Percentiles rank a stretch among this genome's conserved stretches.
Evolutionary conservation across 495 filamentous ascomycete species (phyloP).

Genomic region (Hypomontagnella submonticulosa): DNA sequence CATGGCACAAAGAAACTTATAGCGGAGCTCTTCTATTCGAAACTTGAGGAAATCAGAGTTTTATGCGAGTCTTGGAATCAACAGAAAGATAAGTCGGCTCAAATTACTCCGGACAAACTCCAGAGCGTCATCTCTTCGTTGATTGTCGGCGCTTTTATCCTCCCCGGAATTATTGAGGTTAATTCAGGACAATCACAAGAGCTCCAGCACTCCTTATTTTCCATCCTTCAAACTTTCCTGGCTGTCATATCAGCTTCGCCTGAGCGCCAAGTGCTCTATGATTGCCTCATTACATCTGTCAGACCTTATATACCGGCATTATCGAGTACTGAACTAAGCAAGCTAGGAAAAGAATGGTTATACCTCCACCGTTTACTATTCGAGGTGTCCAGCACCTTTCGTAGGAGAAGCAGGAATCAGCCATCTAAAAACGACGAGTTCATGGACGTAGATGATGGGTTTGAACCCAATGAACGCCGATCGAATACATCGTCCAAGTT

Average conservation of each 20-base stretch:
- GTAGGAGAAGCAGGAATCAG: conserved; percentile 49
- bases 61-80: conserved; percentile 58
- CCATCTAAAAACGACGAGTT: conserved; percentile 57
- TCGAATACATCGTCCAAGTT: conserved; percentile 49
- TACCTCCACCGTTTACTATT: conserved; percentile 53
- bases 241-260: conserved; percentile 48
- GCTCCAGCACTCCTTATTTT: conserved; percentile 51
- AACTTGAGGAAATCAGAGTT: conserved; percentile 55
- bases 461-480: conserved; percentile 66
- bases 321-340: conserved; percentile 42
- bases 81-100: conserved; percentile 51
- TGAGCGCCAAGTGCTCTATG: conserved; percentile 50
- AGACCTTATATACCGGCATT: conserved; percentile 55
- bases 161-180: conserved; percentile 55
- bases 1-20: conserved; percentile 58
- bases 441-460: conserved; percentile 84
- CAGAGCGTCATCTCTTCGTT: conserved; percentile 60
- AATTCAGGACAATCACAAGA: conserved; percentile 55
- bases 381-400: conserved; percentile 59
- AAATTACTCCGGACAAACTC: conserved; percentile 58
- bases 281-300: conserved; percentile 49
- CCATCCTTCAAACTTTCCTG: conserved; percentile 49
- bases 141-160: conserved; percentile 53
- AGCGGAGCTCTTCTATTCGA: conserved; percentile 60
- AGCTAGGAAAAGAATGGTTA: conserved; percentile 46